A percentile compares a stretch with the other conserved stretches of the same genome.
Evolutionary conservation across 257 asterid species (phyloP).

Genomic region (Gentiana dahurica): DNA sequence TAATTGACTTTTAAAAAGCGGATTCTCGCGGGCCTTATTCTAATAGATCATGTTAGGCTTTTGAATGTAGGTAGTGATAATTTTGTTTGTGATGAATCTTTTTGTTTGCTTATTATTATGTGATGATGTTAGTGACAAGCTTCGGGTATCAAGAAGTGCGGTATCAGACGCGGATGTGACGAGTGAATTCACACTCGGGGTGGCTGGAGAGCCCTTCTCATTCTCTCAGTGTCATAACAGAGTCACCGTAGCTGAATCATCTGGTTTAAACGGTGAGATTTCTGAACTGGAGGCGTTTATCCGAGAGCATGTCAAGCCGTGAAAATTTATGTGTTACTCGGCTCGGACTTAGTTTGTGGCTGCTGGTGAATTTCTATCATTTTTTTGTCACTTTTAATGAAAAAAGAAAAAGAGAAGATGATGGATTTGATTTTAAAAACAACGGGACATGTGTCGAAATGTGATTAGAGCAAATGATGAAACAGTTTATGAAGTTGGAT

Average conservation of each 20-base stretch:
- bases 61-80: background rate
- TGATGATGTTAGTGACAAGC: conserved; percentile 53
- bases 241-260: conserved; percentile 60
- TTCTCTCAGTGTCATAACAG: conserved; percentile 73
- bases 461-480: no score
- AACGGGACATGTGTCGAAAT: no score
- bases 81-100: background rate
- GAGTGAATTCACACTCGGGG: conserved; percentile 52
- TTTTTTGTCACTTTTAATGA: no score
- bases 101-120: conserved; percentile 4
- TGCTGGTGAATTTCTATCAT: no score
- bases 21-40: background rate
- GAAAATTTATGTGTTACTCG: no score
- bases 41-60: background rate
- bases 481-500: no score
- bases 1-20: no score
- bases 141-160: conserved; percentile 85
- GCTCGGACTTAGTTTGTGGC: no score
- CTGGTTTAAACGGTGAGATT: conserved; percentile 57
- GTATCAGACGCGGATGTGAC: conserved; percentile 71
- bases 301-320: conserved; percentile 53
- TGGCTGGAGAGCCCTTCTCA: conserved; percentile 61
- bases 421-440: no score
- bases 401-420: no score
- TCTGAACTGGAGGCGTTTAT: conserved; percentile 66